Evolutionary conservation across 495 filamentous ascomycete genomes (phyloP).

Genomic region (Xylaria bambusicola): DNA sequence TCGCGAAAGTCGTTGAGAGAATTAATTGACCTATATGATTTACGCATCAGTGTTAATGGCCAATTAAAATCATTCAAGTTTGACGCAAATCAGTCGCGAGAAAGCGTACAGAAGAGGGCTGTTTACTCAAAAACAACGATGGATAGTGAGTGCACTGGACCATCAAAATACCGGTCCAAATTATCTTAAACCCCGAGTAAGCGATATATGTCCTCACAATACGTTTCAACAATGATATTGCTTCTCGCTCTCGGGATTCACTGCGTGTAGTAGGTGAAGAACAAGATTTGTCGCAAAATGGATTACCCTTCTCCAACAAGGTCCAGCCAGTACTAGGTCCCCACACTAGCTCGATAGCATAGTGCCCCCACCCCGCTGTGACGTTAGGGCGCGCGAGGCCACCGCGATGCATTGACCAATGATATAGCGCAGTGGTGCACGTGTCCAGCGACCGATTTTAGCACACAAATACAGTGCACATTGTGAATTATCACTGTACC

Average conservation of each 20-base stretch:
- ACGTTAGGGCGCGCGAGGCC: not conserved
- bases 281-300: too few species aligned
- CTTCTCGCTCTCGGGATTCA: too few species aligned
- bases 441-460: not conserved
- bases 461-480: not conserved
- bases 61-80: not conserved
- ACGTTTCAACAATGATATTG: too few species aligned
- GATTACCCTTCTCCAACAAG: too few species aligned
- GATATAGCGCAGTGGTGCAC: not conserved
- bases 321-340: not conserved
- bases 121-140: not conserved
- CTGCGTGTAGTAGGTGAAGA: too few species aligned
- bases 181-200: too few species aligned
- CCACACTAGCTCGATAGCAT: not conserved
- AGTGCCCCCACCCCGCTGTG: conserved; percentile 2
- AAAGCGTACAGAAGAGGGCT: not conserved
- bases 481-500: not conserved
- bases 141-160: too few species aligned
- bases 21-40: not conserved
- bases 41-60: not conserved
- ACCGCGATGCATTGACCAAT: conserved; percentile 14
- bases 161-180: too few species aligned
- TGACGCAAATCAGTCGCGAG: not conserved
- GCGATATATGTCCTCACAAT: too few species aligned
- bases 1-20: not conserved